Conservation (phyloP, 805 yeast species). For the Teunomyces gatunensis region DNA sequence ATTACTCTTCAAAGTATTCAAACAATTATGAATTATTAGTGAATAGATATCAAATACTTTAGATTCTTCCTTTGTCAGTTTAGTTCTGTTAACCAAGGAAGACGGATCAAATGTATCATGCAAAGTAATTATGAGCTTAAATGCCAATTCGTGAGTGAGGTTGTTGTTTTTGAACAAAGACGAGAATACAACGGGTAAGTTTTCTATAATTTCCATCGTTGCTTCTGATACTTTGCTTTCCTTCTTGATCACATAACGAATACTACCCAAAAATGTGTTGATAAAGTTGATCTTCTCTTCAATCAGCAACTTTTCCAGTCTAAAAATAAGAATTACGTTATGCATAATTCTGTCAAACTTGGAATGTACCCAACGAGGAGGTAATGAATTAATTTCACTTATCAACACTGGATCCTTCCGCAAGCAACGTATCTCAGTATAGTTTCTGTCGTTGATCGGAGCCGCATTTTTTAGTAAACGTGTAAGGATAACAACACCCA, state of each 20-base stretch:
- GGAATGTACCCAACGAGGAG: constrained; percentile 32
- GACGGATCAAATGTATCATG: constrained; percentile 33
- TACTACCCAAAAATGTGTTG: constrained; percentile 20
- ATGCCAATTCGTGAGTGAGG: constrained; percentile 18
- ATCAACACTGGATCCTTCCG: constrained; percentile 29
- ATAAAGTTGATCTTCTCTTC: constrained; percentile 26
- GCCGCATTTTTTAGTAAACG: constrained; percentile 22
- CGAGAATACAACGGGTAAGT: constrained; percentile 24
- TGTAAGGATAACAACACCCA: constrained; percentile 27
- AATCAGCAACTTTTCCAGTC: constrained; percentile 19
- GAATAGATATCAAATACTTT: constrained; percentile 11
- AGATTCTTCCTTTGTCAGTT: neutral
- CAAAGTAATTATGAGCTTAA: constrained; percentile 24
- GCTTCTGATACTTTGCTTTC: constrained; percentile 27
- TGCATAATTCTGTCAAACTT: constrained; percentile 32
- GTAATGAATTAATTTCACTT: constrained; percentile 29
- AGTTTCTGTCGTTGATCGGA: constrained; percentile 18
- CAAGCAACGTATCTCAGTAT: constrained; percentile 29
- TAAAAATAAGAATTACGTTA: constrained; percentile 20
- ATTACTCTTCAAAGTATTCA: constrained; percentile 7
- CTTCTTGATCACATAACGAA: constrained; percentile 28
- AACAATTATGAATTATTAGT: constrained; percentile 9
- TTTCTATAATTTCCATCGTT: constrained; percentile 33
- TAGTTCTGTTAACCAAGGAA: constrained; percentile 2
- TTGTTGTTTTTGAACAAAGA: constrained; percentile 16